Percentiles rank a stretch among this genome's conserved stretches.
These are phyloP conservation scores for Triticum turgidum DNA, from an alignment of 176 grass and related monocot genomes.

Conservation along the genomic window DNA sequence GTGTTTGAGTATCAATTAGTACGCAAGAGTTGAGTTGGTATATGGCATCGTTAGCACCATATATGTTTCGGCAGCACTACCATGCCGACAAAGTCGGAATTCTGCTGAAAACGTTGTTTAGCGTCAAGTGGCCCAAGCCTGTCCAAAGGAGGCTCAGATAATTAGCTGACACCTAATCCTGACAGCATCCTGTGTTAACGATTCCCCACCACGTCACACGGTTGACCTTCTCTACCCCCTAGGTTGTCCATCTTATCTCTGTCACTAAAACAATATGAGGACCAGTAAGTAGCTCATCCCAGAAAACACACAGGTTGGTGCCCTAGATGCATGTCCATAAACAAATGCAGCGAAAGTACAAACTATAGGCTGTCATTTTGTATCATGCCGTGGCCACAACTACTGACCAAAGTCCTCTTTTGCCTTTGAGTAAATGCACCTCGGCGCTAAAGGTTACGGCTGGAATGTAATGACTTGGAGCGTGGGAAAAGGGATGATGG, in stretches of 20 bases:
- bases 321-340: slow-evolving; percentile 15
- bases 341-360: slow-evolving; percentile 32
- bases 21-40: background rate
- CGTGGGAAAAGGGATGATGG: slow-evolving; percentile 1
- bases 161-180: slow-evolving; percentile 33
- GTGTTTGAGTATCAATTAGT: background rate
- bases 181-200: slow-evolving; percentile 32
- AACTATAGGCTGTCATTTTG: slow-evolving; percentile 15
- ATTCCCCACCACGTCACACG: slow-evolving; percentile 34
- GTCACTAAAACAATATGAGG: slow-evolving; percentile 23
- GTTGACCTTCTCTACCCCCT: slow-evolving; percentile 51
- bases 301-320: slow-evolving; percentile 8
- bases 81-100: slow-evolving; percentile 34
- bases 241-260: slow-evolving; percentile 27
- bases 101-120: slow-evolving; percentile 17
- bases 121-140: slow-evolving; percentile 11
- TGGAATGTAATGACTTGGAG: slow-evolving; percentile 44
- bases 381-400: slow-evolving; percentile 14
- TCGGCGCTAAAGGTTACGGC: slow-evolving; percentile 25
- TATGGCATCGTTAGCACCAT: background rate
- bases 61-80: background rate
- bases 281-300: background rate
- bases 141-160: background rate
- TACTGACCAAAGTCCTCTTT: slow-evolving; percentile 38
- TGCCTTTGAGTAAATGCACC: slow-evolving; percentile 4